Base-by-base conservation (phyloP, 2,329 filamentous ascomycete genomes). In the Cladophialophora bantiana region DNA sequence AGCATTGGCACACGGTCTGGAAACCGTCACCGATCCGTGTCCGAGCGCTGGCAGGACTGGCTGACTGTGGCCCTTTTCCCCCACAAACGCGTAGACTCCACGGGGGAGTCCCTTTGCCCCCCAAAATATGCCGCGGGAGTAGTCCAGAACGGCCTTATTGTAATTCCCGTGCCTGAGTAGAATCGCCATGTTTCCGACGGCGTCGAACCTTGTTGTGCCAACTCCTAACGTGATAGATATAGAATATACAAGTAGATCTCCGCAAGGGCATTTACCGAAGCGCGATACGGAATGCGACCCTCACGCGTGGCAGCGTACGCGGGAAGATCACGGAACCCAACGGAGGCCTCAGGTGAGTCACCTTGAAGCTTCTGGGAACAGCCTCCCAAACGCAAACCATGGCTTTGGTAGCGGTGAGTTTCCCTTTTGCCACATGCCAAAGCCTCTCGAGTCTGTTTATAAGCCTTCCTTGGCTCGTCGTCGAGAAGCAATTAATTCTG, bases 51-150 rank as follows among this genome's bases (percentile, higher is more conserved):
- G 59, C 53, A 12, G 2, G 6, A 12, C 9, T 35, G 59, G 59
- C 53, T 36, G 59, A 61, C 59, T 52, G 45, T 61, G 59, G 59
- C 59, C 59, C 59, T 53, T 42, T 50, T 34, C 57, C 57, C 56
- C 36, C 57, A 59, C 42, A 50, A 35, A 40, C 36, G 18, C 15
- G 38, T 32, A 35, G 31, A 59, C 40, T 42, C 40, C 40, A 45
- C 12, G 57, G 57, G 57, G 57, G 57, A 18, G 57, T 18, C 13
- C 12, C 3, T 36, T 59, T 36, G 15, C 31, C 38, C 40, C 40
- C 45, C 57, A 18, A 32, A 18, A 5, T 13, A 34, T 18, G 7
- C 12, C 40, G 26, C 32, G 40, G 31, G 13, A 48, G 31, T 15
- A 32, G 32, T 48, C 38, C 13, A 59, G 57, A 59, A 34, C 57